Evolutionary conservation across 371 early-diverging fungal species (phyloP).

Genomic region (Furculomyces boomerangus): DNA sequence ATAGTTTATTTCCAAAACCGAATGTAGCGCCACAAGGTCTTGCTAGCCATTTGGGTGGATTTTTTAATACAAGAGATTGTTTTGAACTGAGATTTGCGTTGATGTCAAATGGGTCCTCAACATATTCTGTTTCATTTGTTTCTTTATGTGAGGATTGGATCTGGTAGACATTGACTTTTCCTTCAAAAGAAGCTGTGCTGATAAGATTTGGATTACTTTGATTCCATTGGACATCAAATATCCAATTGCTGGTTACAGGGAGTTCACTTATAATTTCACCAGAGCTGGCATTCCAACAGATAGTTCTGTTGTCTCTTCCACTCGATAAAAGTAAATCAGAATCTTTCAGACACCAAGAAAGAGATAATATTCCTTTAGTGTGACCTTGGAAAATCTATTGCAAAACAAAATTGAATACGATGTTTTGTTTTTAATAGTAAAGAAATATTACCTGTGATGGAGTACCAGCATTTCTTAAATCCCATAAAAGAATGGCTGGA

Average conservation of each 20-base stretch:
- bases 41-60: slow-evolving; percentile 91
- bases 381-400: slow-evolving; percentile 45
- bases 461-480: slow-evolving; percentile 79
- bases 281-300: slow-evolving; percentile 74
- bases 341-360: slow-evolving; percentile 89
- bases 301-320: slow-evolving; percentile 80
- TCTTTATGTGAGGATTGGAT: slow-evolving; percentile 30
- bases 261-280: slow-evolving; percentile 60
- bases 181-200: slow-evolving; percentile 74
- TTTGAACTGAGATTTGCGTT: slow-evolving; percentile 19
- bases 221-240: slow-evolving; percentile 86
- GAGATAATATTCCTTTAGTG: slow-evolving; percentile 61
- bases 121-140: slow-evolving; percentile 11
- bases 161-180: slow-evolving; percentile 64
- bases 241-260: slow-evolving; percentile 62
- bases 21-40: slow-evolving; percentile 78
- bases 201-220: slow-evolving; percentile 77
- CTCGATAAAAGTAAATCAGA: slow-evolving; percentile 67
- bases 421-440: too few relatives aligned
- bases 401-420: too few relatives aligned
- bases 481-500: slow-evolving; percentile 80
- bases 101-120: slow-evolving; percentile 60
- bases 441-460: slow-evolving; percentile 52
- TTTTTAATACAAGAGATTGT: slow-evolving; percentile 43
- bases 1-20: slow-evolving; percentile 80